Percentiles rank a stretch among this genome's conserved stretches.
These are phyloP conservation scores for Fusarium citri DNA, from an alignment of 2,329 filamentous ascomycete species.

Conservation along the genomic window DNA sequence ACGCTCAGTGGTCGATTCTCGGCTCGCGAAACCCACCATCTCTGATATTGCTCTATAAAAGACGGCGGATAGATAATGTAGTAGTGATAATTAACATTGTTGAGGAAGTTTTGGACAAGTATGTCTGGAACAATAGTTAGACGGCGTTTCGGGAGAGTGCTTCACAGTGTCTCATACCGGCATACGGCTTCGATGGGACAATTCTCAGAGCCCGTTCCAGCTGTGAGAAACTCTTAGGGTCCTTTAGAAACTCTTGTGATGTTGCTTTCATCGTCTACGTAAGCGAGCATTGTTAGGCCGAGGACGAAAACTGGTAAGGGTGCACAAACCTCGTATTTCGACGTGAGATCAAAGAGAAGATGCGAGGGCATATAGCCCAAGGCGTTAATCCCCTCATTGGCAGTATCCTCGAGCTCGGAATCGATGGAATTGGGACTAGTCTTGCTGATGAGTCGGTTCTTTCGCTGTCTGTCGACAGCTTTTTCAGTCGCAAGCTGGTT, in stretches of 20 bases:
- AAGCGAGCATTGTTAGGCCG: background rate
- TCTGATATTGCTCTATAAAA: constrained; percentile 52
- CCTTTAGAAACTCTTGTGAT: constrained; percentile 40
- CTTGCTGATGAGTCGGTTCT: constrained; percentile 41
- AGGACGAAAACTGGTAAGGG: background rate
- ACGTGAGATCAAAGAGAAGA: constrained; percentile 47
- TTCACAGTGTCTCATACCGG: constrained; percentile 45
- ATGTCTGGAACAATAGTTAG: constrained; percentile 46
- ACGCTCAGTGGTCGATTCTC: constrained; percentile 49
- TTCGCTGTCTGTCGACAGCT: constrained; percentile 36
- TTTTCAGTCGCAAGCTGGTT: constrained; percentile 43
- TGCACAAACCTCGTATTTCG: constrained; percentile 44
- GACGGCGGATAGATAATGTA: constrained; percentile 53
- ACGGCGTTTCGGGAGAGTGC: background rate
- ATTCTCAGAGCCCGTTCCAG: constrained; percentile 49
- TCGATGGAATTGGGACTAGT: constrained; percentile 29
- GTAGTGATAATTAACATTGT: constrained; percentile 54
- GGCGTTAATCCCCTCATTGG: constrained; percentile 48
- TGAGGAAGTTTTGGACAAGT: constrained; percentile 54
- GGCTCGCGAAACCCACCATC: constrained; percentile 51
- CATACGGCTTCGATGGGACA: constrained; percentile 51
- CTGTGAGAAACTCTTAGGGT: constrained; percentile 44
- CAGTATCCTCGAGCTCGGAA: constrained; percentile 43
- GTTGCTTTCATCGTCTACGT: constrained; percentile 24
- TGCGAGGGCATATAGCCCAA: constrained; percentile 53